phyloP scores from a whole-genome alignment of 331 rosid genomes.

The Arachis monticola region DNA sequence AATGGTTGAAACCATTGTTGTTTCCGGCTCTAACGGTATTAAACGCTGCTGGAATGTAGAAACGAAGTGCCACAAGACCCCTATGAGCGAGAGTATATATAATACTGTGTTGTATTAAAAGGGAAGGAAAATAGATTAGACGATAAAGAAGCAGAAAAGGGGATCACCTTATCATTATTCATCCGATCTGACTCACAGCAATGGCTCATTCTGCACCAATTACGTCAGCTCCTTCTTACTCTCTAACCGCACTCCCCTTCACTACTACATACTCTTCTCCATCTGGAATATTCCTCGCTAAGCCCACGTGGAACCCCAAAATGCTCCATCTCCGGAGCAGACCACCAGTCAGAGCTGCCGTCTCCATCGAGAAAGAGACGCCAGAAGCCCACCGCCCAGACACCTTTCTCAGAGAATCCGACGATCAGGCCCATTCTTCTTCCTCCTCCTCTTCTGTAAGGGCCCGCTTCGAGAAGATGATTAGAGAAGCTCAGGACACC shows the following conservation, averaged over 20 bases:
- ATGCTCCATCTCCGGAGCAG: not conserved
- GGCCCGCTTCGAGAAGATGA: constrained; percentile 94
- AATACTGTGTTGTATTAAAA: too few relatives aligned
- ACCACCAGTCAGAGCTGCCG: constrained; percentile 43
- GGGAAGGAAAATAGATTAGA: too few relatives aligned
- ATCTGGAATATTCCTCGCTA: not conserved
- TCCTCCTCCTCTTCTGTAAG: constrained; percentile 62
- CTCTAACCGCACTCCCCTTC: constrained; percentile 37
- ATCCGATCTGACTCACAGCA: not conserved
- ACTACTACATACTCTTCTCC: constrained; percentile 28
- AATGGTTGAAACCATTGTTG: not conserved
- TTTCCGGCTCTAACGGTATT: not conserved
- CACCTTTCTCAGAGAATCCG: constrained; percentile 74
- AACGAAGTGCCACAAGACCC: not conserved
- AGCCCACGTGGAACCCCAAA: constrained; percentile 3
- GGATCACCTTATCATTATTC: constrained; percentile 29
- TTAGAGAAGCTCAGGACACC: constrained; percentile 85
- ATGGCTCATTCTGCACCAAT: constrained; percentile 40
- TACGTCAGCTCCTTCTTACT: constrained; percentile 53
- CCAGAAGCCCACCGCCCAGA: constrained; percentile 77
- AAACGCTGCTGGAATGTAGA: constrained; percentile 18
- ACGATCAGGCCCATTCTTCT: constrained; percentile 39
- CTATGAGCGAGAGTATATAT: not conserved
- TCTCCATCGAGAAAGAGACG: constrained; percentile 85
- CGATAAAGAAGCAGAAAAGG: not conserved